Base-by-base conservation (phyloP, 495 filamentous ascomycete species). In the Zalerion maritima region DNA sequence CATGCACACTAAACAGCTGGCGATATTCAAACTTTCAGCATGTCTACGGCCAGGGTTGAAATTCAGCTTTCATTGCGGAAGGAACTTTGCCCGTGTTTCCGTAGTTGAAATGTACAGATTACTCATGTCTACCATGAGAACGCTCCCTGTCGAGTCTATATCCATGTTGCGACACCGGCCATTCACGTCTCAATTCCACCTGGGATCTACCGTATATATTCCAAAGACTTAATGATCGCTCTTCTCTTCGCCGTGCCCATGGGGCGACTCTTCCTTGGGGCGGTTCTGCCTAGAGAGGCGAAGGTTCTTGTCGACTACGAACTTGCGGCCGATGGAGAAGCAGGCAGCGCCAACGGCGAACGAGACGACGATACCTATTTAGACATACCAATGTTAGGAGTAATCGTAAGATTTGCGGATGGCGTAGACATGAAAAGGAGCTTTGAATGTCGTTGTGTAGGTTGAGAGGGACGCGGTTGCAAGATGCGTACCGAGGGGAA, bases 251-350 rank as follows among this genome's bases (percentile, higher is more conserved):
- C 14, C 34, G 24, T 50, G 45, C 11, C 17, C 29, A 20, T 25
- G 26, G 20, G 36, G 47, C 26, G 43, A 29, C 17, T 35, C 21
- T 11, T 62, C 56, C 15, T 55, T 49, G 16, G 55, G 52, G 32
- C 62, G 59, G 39, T 60, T 58, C 47, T 72, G 62, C 26, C 72
- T 59, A 32, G 51, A 55, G 30, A 96, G 74, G 49, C 89, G 78
- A 45, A 97, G 75, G 40, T 77, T 86, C 69, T 89, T 93, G 69
- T 97, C 89, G 46, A 72, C 68, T 34, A 70, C 54, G 41, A 97
- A 63, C 64, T 94, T 94, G 39, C 78, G 72, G 52, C 52, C 40
- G 60, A 79, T 63, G 14, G 84, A 83, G 69, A 85, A 94, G 49
- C 60, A 41, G 34, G 80, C 91, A 41, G 81, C 81, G 45, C 60